Evolutionary conservation across 495 filamentous ascomycete genomes (phyloP).

Genomic region (Emericellopsis terricola): DNA sequence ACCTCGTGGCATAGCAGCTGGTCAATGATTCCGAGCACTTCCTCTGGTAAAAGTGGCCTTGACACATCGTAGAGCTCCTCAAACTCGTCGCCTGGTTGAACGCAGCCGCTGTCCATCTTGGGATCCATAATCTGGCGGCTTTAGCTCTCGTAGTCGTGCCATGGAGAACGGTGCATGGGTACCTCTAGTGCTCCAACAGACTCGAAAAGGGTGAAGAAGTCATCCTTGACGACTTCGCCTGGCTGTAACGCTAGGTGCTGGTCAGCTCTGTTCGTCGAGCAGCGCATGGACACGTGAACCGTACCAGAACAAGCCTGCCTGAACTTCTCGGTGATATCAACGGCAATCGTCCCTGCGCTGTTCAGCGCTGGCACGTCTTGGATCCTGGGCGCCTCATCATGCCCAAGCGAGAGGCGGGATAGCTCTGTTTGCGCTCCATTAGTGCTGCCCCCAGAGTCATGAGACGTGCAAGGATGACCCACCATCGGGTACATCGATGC

Average conservation of each 20-base stretch:
- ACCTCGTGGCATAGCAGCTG: constrained; percentile 83
- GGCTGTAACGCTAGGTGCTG: constrained; percentile 41
- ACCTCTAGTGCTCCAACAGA: constrained; percentile 91
- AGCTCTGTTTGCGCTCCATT: not conserved
- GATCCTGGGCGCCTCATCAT: not conserved
- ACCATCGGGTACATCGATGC: constrained; percentile 1
- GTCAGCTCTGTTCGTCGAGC: constrained; percentile 12
- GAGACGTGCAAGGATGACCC: no score
- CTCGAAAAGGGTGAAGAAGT: constrained; percentile 81
- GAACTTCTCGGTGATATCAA: constrained; percentile 69
- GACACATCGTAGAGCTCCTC: constrained; percentile 76
- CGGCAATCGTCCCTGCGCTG: constrained; percentile 33
- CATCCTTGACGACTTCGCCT: constrained; percentile 86
- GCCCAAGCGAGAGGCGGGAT: constrained; percentile 1
- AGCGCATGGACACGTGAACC: no score
- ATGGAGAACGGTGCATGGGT: constrained; percentile 4
- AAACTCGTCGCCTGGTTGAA: constrained; percentile 56
- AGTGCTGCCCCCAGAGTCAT: no score
- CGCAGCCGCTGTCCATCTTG: constrained; percentile 91
- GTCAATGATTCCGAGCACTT: constrained; percentile 88
- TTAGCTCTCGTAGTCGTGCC: not conserved
- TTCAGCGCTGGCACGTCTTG: constrained; percentile 15
- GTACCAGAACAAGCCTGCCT: no score
- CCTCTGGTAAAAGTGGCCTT: constrained; percentile 47
- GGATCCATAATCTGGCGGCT: constrained; percentile 75